A percentile compares a stretch with the other conserved stretches of the same genome.
Evolutionary conservation across 2,329 filamentous ascomycete genomes (phyloP).

Genomic region (Colletotrichum tabaci): DNA sequence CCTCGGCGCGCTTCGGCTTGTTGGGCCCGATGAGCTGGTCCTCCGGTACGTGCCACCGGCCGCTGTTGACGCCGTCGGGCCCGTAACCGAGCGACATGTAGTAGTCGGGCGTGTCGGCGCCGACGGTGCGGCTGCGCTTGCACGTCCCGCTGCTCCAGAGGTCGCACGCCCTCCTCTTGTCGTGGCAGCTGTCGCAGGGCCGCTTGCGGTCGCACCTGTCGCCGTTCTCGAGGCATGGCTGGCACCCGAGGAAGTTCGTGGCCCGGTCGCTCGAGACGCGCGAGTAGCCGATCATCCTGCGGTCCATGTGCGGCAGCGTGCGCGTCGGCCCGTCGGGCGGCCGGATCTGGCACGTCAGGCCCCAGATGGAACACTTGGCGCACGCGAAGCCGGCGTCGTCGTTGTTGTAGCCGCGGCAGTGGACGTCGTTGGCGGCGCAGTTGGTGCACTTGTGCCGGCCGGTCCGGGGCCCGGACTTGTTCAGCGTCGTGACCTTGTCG

Average conservation of each 20-base stretch:
- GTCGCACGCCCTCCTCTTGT: conserved; percentile 40
- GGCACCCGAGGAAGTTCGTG: conserved; percentile 25
- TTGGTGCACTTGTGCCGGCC: conserved; percentile 23
- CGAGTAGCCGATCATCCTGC: conserved; percentile 33
- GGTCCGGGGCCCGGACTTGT: background rate
- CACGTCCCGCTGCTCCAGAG: conserved; percentile 9
- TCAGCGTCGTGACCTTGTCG: conserved; percentile 8
- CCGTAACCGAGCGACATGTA: conserved; percentile 53
- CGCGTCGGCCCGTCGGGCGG: background rate
- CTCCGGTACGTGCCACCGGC: conserved; percentile 8
- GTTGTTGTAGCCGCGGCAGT: conserved; percentile 25
- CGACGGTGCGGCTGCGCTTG: conserved; percentile 29
- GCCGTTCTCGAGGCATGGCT: conserved; percentile 17
- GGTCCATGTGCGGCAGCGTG: conserved; percentile 22
- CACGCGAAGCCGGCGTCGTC: conserved; percentile 36
- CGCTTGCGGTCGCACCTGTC: conserved; percentile 53
- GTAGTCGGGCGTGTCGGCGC: conserved; percentile 50
- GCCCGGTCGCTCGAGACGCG: conserved; percentile 3
- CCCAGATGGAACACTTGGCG: conserved; percentile 35
- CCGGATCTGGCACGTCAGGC: conserved; percentile 33
- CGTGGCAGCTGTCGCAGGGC: conserved; percentile 55
- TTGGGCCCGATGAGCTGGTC: conserved; percentile 35
- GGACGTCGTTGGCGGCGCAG: conserved; percentile 14
- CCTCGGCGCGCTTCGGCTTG: conserved; percentile 11
- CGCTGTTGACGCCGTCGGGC: conserved; percentile 47